Evolutionary conservation across 371 early-diverging fungal genomes (phyloP), one percentile per base, ranked within the genome.

Genomic region (Mortierella polycephala): DNA sequence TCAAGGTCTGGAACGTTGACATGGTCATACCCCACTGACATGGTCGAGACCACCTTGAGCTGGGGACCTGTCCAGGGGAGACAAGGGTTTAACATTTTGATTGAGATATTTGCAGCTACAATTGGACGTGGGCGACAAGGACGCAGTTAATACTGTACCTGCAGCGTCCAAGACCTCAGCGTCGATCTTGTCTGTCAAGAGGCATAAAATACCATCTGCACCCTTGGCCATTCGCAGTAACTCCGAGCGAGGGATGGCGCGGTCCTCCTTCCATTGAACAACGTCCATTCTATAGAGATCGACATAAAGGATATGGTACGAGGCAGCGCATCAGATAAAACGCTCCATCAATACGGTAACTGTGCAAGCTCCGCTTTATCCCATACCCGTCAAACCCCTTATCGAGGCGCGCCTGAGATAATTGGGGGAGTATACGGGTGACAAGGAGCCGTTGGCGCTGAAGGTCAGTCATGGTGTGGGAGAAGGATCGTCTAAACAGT

Each of bases 11-110:
- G 62, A 0, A 89, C 67, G 74, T 91, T 90, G 52, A 96, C 87
- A 75, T 96, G 96, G 66, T 96, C 95, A 76, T 90, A 93, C 13
- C 96, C 96, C 16, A 94, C 95, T 60, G 87, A 91, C 82, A 91
- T 86, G 0, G 93, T 93, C 9, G 93, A 88, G 0, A 93, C 79
- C 6, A 91, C 86, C 57, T 88, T 86, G 23, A 92, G 86, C 50
- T 80, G 82, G 1, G 85, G 81, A 8, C 89, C 89, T 81, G 60
- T 18, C 59, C 47, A 16, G 49, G n/a, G 54, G 16, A 63, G 37
- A 11, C 13, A 41, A 59, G 13, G 49, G 52, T 30, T 30, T 30
- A 30, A 30, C 1, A 30, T 30, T 1, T 30, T 30, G 4, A 30
- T 30, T 30, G 30, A 30, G 30, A 30, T 30, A 30, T 30, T 30